Evolutionary conservation across 305 asterid species (phyloP), one percentile per base, ranked within the genome.

Genomic region (Caryopteris hybrid): DNA sequence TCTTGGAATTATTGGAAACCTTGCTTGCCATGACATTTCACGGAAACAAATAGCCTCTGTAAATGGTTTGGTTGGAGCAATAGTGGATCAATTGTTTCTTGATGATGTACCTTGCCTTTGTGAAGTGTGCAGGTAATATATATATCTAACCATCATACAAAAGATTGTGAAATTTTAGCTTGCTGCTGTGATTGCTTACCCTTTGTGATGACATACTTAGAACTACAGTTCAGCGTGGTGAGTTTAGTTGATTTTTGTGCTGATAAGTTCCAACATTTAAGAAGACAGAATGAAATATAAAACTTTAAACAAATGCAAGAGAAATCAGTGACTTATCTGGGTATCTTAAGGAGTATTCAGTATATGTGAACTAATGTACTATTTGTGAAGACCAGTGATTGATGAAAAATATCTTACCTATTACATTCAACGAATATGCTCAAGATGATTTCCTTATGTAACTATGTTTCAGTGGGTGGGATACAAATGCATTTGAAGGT

Each of bases 1-100:
- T 78, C 95, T 95, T 61, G 99, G 99, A 69, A 95, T 95, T 39
- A 81, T 89, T 51, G 98, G 97, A 56, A 95, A 91, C 80, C 87
- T 91, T 57, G 92, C 97, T 78, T 95, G 99, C 88, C 96, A 95
- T 83, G 97, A 89, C 62, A 74, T 72, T 22, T 54, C 88, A 12
- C 79, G 86, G 61, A 84, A 71, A 67, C 74, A 72, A 59, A 88
- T 95, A 79, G 71, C 77, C 64, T 81, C 86, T 46, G 82, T 80
- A 66, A 74, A 79, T 84, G 95, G 90, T 62, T 77, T 95, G 87
- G 80, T 84, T 69, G 79, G 79, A 71, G 82, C 71, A 46, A 68
- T 88, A 41, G 78, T 83, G 79, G 91, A 91, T 74, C 95, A 89
- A 75, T 83, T 95, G 64, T 81, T 91, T 75, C 69, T 78, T 31